A percentile compares a stretch with the other conserved stretches of the same genome.
Conservation (phyloP, 2,329 filamentous ascomycete species). For the Mariannaea elegans region DNA sequence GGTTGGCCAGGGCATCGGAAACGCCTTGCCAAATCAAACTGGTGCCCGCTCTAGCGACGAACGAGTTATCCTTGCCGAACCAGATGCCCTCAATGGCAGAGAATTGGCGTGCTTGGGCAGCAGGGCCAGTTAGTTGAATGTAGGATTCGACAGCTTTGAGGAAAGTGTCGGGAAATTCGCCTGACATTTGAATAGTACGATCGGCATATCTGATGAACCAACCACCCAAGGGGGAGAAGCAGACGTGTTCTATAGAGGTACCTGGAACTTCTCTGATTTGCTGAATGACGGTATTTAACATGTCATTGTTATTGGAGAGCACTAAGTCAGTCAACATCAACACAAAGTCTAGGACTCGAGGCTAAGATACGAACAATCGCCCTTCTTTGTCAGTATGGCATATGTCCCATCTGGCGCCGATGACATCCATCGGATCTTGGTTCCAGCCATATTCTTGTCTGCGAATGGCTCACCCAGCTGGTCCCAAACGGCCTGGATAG, state of each 20-base stretch:
- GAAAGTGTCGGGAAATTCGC: constrained; percentile 17
- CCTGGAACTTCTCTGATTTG: neutral
- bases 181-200: constrained; percentile 10
- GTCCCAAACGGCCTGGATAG: constrained; percentile 19
- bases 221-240: constrained; percentile 21
- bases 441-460: constrained; percentile 21
- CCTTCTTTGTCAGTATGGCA: constrained; percentile 19
- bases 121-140: neutral
- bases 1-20: neutral
- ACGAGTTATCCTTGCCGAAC: constrained; percentile 2
- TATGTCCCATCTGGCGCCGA: constrained; percentile 11
- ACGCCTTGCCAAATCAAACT: constrained; percentile 8
- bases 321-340: constrained; percentile 10
- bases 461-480: constrained; percentile 10
- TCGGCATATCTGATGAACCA: constrained; percentile 23
- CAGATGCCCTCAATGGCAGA: constrained; percentile 5
- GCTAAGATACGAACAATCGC: constrained; percentile 6
- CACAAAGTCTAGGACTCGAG: neutral
- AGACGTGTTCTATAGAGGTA: neutral
- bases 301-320: constrained; percentile 12
- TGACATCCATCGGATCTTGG: constrained; percentile 16
- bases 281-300: neutral
- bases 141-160: neutral
- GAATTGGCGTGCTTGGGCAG: neutral
- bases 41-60: constrained; percentile 2